Conservation (phyloP, 1,284 basidiomycete species). For the Ceratobasidium sp. region DNA sequence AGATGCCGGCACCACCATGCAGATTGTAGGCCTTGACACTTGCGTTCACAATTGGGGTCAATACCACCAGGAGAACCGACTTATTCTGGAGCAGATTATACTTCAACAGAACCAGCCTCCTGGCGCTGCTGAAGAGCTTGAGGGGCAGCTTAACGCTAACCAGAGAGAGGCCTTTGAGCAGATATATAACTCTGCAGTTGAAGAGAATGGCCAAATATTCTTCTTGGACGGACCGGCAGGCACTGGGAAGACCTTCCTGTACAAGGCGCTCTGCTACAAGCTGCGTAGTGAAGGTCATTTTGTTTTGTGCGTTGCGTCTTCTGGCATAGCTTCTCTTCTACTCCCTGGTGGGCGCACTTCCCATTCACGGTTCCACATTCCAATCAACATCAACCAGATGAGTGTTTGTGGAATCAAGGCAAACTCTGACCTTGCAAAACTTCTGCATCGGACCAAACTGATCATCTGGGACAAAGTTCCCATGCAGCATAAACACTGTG, state of each 20-base stretch:
- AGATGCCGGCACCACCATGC: conserved; percentile 46
- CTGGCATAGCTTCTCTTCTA: conserved; percentile 57
- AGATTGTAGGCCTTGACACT: conserved; percentile 56
- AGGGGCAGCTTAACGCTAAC: conserved; percentile 58
- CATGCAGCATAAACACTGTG: no score
- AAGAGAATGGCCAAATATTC: conserved; percentile 50
- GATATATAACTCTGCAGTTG: conserved; percentile 56
- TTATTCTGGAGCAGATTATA: conserved; percentile 61
- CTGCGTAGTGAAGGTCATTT: conserved; percentile 56
- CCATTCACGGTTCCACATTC: conserved; percentile 64
- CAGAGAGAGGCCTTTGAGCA: conserved; percentile 59
- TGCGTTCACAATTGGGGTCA: conserved; percentile 51
- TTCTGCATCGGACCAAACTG: conserved; percentile 52
- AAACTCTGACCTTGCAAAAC: conserved; percentile 52
- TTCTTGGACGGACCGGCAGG: no score
- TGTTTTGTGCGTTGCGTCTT: conserved; percentile 64
- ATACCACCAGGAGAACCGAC: conserved; percentile 54
- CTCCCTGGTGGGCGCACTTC: conserved; percentile 41
- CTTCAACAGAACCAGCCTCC: conserved; percentile 56
- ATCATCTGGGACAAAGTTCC: no score
- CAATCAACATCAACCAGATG: conserved; percentile 57
- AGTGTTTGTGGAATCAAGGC: conserved; percentile 53
- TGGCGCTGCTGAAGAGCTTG: conserved; percentile 47
- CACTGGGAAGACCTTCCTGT: no score
- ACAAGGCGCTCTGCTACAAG: conserved; percentile 57